These are phyloP conservation scores for Pinus taeda DNA, from an alignment of 75 land plant genomes.

Conservation along the genomic window DNA sequence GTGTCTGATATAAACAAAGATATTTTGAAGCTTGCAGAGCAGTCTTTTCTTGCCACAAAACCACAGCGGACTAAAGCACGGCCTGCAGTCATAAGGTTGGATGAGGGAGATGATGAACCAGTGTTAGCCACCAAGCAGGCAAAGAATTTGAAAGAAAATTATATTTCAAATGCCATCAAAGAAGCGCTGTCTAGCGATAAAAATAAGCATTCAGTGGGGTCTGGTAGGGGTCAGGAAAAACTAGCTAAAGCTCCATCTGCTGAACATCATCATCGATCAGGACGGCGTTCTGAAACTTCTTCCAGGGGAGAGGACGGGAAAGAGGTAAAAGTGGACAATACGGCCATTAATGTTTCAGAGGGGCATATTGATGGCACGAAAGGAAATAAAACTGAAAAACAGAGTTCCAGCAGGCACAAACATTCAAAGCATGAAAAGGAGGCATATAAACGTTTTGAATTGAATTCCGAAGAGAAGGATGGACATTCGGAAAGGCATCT, in stretches of 20 bases:
- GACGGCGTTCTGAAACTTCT: constrained; percentile 7
- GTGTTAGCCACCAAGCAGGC: constrained; percentile 16
- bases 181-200: constrained; percentile 58
- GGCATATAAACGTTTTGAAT: constrained; percentile 10
- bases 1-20: constrained; percentile 28
- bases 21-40: constrained; percentile 60
- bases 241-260: constrained; percentile 14
- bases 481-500: constrained; percentile 11
- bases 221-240: constrained; percentile 13
- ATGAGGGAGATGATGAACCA: constrained; percentile 54
- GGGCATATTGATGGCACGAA: constrained; percentile 26
- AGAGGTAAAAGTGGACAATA: neutral
- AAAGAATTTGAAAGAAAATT: constrained; percentile 43
- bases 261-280: constrained; percentile 20
- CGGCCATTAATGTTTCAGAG: constrained; percentile 17
- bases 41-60: constrained; percentile 51
- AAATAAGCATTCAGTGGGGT: constrained; percentile 16
- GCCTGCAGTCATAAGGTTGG: constrained; percentile 78
- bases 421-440: constrained; percentile 17
- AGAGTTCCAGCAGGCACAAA: constrained; percentile 12
- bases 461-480: constrained; percentile 13
- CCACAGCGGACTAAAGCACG: constrained; percentile 50
- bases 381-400: constrained; percentile 17
- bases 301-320: constrained; percentile 13
- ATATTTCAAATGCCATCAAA: constrained; percentile 68